These are phyloP conservation scores for Glaciozyma martinii DNA, from an alignment of 768 basidiomycete species.

Conservation along the genomic window DNA sequence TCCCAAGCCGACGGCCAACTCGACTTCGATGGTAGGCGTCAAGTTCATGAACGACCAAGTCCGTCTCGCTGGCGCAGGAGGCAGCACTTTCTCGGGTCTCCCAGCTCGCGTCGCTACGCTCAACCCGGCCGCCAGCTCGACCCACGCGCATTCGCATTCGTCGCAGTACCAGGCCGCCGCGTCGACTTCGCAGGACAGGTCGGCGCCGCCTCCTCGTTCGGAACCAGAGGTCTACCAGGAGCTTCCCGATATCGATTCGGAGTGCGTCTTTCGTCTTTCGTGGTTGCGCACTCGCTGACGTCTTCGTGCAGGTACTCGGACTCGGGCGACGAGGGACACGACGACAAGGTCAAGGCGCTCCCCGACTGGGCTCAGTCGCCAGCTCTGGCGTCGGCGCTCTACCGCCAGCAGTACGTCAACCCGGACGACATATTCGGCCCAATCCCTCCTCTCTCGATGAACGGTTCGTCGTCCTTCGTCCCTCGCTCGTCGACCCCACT, in stretches of 20 bases:
- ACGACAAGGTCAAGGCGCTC: conserved; percentile 55
- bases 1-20: conserved; percentile 27
- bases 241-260: conserved; percentile 89
- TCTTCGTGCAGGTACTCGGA: conserved; percentile 59
- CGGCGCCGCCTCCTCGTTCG: not conserved
- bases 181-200: not conserved
- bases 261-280: conserved; percentile 41
- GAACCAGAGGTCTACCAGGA: conserved; percentile 46
- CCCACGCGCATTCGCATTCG: not conserved
- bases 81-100: not conserved
- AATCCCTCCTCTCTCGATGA: conserved; percentile 78
- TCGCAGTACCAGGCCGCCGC: not conserved
- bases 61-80: not conserved
- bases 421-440: conserved; percentile 77
- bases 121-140: not conserved
- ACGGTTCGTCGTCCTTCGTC: conserved; percentile 37
- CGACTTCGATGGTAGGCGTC: conserved; percentile 51
- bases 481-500: not conserved
- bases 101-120: not conserved
- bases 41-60: conserved; percentile 28
- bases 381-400: conserved; percentile 65
- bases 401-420: conserved; percentile 71
- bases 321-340: conserved; percentile 80
- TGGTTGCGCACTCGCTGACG: not conserved
- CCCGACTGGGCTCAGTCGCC: conserved; percentile 91